Evolutionary conservation across 169 alveolate species (phyloP).

Genomic region (Plasmodium relictum): DNA sequence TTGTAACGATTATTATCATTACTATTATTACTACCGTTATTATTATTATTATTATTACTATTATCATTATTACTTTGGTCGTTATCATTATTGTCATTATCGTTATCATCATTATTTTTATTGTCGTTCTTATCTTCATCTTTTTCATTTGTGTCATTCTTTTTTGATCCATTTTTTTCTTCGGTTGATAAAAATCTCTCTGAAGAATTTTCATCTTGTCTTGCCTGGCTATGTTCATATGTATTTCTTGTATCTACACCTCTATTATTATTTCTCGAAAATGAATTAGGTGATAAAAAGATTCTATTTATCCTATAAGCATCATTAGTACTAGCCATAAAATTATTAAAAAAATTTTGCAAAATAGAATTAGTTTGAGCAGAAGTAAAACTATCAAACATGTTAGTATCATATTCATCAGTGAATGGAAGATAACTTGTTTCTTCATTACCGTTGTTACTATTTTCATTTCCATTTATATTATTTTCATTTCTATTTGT

Average conservation of each 20-base stretch:
- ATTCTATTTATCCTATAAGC: slow-evolving; percentile 9
- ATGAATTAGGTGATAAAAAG: slow-evolving; percentile 6
- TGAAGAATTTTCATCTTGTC: background rate
- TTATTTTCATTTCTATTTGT: too few relatives aligned
- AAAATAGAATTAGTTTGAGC: slow-evolving; percentile 31
- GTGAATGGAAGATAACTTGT: background rate
- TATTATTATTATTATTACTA: background rate
- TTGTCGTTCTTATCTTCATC: background rate
- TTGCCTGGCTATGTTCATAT: slow-evolving; percentile 15
- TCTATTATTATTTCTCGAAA: slow-evolving; percentile 12
- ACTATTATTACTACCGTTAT: background rate
- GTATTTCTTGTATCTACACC: slow-evolving; percentile 11
- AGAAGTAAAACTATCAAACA: slow-evolving; percentile 19
- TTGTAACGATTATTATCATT: background rate
- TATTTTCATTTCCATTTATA: background rate
- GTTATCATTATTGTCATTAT: background rate
- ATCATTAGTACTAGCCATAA: slow-evolving; percentile 35
- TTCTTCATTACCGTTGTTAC: background rate
- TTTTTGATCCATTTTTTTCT: slow-evolving; percentile 2
- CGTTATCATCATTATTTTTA: background rate
- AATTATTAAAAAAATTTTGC: slow-evolving; percentile 46
- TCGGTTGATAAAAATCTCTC: background rate
- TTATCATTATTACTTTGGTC: background rate
- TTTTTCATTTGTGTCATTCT: background rate
- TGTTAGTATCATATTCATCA: slow-evolving; percentile 29